These are phyloP conservation scores for Neofusicoccum umdonicola DNA, from an alignment of 2,329 filamentous ascomycete species.

Conservation along the genomic window DNA sequence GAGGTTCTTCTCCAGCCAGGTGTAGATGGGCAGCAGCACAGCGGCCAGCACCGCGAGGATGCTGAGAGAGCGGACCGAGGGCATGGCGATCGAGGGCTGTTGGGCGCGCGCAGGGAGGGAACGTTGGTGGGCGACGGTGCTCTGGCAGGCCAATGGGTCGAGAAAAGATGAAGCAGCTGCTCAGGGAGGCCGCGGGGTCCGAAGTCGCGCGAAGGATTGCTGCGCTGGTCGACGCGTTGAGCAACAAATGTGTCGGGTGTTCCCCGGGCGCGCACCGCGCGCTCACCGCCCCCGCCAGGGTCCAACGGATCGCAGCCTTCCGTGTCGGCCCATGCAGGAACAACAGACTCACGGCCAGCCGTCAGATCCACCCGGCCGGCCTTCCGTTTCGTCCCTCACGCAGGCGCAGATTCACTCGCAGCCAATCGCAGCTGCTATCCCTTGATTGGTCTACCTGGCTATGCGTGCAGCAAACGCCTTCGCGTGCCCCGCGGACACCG, in stretches of 20 bases:
- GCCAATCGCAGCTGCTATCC: no score
- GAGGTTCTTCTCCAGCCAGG: slow-evolving; percentile 22
- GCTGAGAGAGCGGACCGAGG: slow-evolving; percentile 10
- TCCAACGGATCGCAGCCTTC: neutral
- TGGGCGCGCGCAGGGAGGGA: neutral
- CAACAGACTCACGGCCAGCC: no score
- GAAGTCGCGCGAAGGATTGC: neutral
- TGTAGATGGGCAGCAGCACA: slow-evolving; percentile 8
- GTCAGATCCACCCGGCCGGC: no score
- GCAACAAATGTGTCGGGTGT: neutral
- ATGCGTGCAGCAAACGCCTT: no score
- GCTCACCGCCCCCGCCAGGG: neutral
- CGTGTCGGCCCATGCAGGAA: neutral
- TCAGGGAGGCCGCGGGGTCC: neutral
- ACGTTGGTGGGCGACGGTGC: neutral
- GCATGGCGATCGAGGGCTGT: neutral
- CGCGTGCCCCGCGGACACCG: no score
- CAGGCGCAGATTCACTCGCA: no score
- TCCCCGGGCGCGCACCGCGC: neutral
- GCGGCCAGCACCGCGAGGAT: slow-evolving; percentile 8
- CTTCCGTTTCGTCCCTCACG: no score
- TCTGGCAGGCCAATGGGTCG: neutral
- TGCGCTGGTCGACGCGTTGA: neutral
- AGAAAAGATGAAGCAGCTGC: neutral
- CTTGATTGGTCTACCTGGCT: no score